Conservation (phyloP, 441 rosid genomes). For the Adansonia madagascariensis region DNA sequence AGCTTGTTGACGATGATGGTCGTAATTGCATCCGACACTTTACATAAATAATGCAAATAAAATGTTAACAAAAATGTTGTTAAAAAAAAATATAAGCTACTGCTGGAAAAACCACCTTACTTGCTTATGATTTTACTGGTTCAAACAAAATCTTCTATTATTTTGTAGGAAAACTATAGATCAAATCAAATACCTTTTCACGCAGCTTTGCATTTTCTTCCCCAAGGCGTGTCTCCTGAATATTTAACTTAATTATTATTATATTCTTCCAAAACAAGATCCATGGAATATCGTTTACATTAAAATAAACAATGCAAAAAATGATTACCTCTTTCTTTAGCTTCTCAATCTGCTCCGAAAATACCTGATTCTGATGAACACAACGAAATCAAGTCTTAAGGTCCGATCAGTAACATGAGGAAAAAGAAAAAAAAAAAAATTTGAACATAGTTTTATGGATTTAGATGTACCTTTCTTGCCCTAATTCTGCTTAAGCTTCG, state of each 20-base stretch:
- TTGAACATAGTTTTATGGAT: not conserved
- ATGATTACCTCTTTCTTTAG: conserved; percentile 59
- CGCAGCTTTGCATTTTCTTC: conserved; percentile 54
- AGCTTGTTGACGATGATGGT: not conserved
- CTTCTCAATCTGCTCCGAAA: conserved; percentile 61
- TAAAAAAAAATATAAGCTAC: not conserved
- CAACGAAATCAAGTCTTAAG: not conserved
- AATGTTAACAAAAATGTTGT: not conserved
- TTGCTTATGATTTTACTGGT: not conserved
- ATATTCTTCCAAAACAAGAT: not conserved
- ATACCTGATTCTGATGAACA: conserved; percentile 55
- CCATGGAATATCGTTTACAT: not conserved
- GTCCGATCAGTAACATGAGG: not conserved
- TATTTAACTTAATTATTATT: not conserved
- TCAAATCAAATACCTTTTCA: conserved; percentile 41
- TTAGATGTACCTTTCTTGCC: conserved; percentile 65
- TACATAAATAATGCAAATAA: not conserved
- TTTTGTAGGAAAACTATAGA: not conserved
- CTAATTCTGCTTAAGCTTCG: conserved; percentile 69
- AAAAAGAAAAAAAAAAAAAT: too few species aligned
- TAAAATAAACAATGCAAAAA: not conserved
- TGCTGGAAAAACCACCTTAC: not conserved
- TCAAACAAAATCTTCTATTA: not conserved
- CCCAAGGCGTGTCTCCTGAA: conserved; percentile 52
- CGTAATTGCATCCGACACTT: conserved; percentile 41